Evolutionary conservation across 257 asterid species (phyloP).

Genomic region (Gardenia jasminoides): DNA sequence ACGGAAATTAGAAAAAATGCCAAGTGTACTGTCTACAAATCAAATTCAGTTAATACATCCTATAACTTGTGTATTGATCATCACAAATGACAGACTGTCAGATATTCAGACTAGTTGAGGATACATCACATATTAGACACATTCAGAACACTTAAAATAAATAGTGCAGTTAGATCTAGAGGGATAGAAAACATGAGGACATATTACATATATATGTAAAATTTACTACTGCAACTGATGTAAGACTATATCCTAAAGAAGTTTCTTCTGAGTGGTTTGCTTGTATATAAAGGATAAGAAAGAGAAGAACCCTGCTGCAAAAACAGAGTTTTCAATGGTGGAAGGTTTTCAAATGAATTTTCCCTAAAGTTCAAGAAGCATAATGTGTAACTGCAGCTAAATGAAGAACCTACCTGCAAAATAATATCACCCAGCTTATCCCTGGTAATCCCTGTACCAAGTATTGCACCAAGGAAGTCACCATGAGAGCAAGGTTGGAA

Average conservation of each 20-base stretch:
- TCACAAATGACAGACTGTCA: too few species aligned
- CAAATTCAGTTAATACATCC: background rate
- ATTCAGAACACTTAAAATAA: background rate
- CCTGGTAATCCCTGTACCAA: conserved; percentile 89
- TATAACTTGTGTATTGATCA: too few species aligned
- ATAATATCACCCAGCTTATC: conserved; percentile 86
- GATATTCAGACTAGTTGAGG: background rate
- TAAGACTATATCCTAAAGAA: background rate
- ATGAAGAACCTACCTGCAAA: conserved; percentile 57
- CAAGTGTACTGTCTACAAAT: background rate
- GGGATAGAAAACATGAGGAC: background rate
- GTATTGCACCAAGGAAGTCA: conserved; percentile 93
- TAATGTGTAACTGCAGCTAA: background rate
- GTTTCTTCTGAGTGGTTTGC: background rate
- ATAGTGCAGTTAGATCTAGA: background rate
- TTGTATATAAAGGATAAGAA: background rate
- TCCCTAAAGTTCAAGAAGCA: background rate
- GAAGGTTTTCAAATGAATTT: background rate
- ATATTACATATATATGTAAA: background rate
- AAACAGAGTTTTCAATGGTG: background rate
- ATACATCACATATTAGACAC: background rate
- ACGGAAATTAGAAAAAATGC: background rate
- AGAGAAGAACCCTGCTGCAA: background rate
- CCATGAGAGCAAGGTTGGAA: conserved; percentile 85
- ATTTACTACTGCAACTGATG: background rate